Conservation (phyloP, 2,329 filamentous ascomycete species). For the Lecanosticta acicola region DNA sequence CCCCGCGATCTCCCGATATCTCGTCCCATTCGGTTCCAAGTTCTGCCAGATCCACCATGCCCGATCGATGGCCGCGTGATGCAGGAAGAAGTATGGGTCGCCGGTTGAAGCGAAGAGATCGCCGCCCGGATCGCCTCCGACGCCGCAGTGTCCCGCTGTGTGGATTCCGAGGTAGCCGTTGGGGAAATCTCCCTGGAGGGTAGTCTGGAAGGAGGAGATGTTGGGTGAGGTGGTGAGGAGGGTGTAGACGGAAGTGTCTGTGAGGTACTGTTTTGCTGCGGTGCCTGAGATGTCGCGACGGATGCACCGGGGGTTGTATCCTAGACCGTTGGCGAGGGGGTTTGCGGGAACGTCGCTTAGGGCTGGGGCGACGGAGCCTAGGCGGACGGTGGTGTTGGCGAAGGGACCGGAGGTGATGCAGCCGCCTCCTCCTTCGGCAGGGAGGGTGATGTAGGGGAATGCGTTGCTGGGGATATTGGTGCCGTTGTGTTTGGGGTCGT, state of each 20-base stretch:
- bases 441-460: constrained; percentile 30
- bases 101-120: constrained; percentile 35
- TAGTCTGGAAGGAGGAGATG: constrained; percentile 15
- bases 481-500: constrained; percentile 32
- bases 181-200: constrained; percentile 16
- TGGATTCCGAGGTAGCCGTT: constrained; percentile 29
- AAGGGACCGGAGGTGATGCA: constrained; percentile 51
- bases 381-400: constrained; percentile 25
- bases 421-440: constrained; percentile 50
- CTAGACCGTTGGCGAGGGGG: constrained; percentile 21
- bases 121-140: constrained; percentile 37
- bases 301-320: constrained; percentile 20
- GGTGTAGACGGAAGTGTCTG: constrained; percentile 9
- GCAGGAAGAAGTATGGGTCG: constrained; percentile 42
- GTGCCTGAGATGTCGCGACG: constrained; percentile 15
- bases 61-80: constrained; percentile 42
- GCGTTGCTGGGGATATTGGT: constrained; percentile 26
- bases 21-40: constrained; percentile 25
- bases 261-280: constrained; percentile 10
- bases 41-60: constrained; percentile 49
- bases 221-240: constrained; percentile 10
- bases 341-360: constrained; percentile 17
- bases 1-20: constrained; percentile 10
- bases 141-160: constrained; percentile 43
- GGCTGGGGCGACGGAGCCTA: constrained; percentile 13